Base-by-base conservation (phyloP, 2,329 filamentous ascomycete genomes). In the Sclerotiophoma versabilis region DNA sequence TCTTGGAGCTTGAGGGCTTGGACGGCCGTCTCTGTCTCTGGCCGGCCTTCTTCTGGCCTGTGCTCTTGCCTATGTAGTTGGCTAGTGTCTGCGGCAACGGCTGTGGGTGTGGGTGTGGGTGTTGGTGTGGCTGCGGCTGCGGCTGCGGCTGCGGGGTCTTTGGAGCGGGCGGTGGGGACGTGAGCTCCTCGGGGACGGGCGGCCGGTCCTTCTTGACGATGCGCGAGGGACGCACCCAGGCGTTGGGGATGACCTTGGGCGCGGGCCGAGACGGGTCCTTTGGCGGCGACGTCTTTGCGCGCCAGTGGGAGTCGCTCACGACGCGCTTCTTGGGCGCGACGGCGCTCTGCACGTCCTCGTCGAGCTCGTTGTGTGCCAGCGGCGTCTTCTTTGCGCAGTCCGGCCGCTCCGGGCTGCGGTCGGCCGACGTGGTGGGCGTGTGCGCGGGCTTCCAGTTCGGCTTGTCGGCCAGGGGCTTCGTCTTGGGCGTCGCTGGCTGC, bases 231-330 rank as follows among this genome's bases (percentile, higher is more conserved):
- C 74, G 69, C 45, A 76, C 74, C 74, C 74, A 76, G 30, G 69
- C 73, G 29, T 69, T 75, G 32, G 74, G 71, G 9, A 74, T 66
- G 23, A 63, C 65, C 59, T 75, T 74, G 20, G 71, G 71, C 27
- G 69, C 62, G 1, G 69, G 63, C n/a, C 66, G 68, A 33, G 59
- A 54, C 10, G 58, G 49, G 25, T 73, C 70, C 33, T 75, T 75
- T 4, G 70, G 68, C 25, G 71, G 70, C 5, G 72, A 70, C 50
- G 68, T 67, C 69, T 86, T 87, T 76, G 86, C 86, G 53, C 74
- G 73, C 90, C 93, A 98, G 76, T 96, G 91, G 49, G 90, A 89
- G 77, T 98, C 93, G 72, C 93, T 97, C 57, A 97, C 86, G 48
- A 98, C 91, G 59, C 93, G 86, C 81, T 96, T 97, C 77, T 91